Conservation (phyloP, 352 stramenopile species). For the Phytopythium sindhum region DNA sequence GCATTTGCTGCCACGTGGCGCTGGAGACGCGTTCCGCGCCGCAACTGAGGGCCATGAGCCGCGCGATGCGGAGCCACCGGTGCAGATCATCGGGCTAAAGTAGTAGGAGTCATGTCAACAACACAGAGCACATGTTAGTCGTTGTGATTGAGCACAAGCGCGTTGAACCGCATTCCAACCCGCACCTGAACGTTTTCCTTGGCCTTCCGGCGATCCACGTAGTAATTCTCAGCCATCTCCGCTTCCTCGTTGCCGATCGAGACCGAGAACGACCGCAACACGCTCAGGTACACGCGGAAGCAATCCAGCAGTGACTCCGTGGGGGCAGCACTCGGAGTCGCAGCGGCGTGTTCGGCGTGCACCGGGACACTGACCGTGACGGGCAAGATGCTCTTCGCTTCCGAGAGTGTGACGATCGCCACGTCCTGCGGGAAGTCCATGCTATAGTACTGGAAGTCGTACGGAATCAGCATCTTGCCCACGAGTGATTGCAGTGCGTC, state of each 20-base stretch:
- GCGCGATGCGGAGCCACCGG: slow-evolving; percentile 67
- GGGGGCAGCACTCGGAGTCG: background rate
- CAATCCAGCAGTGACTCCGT: slow-evolving; percentile 44
- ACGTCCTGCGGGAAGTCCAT: slow-evolving; percentile 84
- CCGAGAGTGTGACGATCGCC: slow-evolving; percentile 58
- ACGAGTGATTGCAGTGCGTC: slow-evolving; percentile 66
- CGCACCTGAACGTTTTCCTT: slow-evolving; percentile 72
- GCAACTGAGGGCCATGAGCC: slow-evolving; percentile 62
- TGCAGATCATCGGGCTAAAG: slow-evolving; percentile 70
- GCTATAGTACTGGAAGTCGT: slow-evolving; percentile 84
- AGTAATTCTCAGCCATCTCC: slow-evolving; percentile 76
- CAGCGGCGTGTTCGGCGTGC: background rate
- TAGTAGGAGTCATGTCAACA: background rate
- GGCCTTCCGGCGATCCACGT: slow-evolving; percentile 63
- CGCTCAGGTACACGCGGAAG: slow-evolving; percentile 63
- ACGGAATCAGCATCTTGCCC: slow-evolving; percentile 72
- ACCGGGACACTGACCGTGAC: slow-evolving; percentile 54
- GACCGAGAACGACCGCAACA: slow-evolving; percentile 50
- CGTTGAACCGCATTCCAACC: background rate
- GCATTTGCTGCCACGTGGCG: slow-evolving; percentile 52
- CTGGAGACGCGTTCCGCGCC: slow-evolving; percentile 51
- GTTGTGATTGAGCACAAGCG: slow-evolving; percentile 1
- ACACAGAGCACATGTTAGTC: background rate
- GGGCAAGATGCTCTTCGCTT: slow-evolving; percentile 70
- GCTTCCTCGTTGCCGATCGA: slow-evolving; percentile 71